Evolutionary conservation across 495 filamentous ascomycete genomes (phyloP).

Genomic region (Lophiotrema nucula): DNA sequence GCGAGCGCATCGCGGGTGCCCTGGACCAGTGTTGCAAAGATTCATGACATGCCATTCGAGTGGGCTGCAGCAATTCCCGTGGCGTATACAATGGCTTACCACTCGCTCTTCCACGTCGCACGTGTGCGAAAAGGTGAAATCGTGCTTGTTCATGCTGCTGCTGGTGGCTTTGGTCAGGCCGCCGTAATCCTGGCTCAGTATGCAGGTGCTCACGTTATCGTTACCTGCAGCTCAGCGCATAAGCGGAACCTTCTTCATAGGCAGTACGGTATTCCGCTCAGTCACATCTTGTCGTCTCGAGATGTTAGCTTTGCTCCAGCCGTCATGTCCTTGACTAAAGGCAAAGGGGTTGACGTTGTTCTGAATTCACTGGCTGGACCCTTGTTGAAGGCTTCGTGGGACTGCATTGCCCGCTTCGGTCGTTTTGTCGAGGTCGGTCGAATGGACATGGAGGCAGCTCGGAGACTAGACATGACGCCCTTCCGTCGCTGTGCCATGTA

Average conservation of each 20-base stretch:
- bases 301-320: background rate
- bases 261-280: background rate
- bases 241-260: slow-evolving; percentile 5
- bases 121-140: slow-evolving; percentile 35
- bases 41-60: slow-evolving; percentile 54
- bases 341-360: slow-evolving; percentile 29
- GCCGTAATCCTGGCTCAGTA: slow-evolving; percentile 2
- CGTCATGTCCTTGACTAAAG: slow-evolving; percentile 4
- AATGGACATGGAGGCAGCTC: slow-evolving; percentile 47
- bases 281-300: background rate
- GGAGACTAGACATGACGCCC: slow-evolving; percentile 15
- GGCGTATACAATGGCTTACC: slow-evolving; percentile 58
- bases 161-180: slow-evolving; percentile 8
- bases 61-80: slow-evolving; percentile 57
- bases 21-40: slow-evolving; percentile 4
- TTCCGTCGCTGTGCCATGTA: slow-evolving; percentile 9
- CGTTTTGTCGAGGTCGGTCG: slow-evolving; percentile 35
- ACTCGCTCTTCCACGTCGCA: slow-evolving; percentile 48
- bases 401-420: slow-evolving; percentile 4
- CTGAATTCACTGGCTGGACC: slow-evolving; percentile 24
- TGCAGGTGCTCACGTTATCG: slow-evolving; percentile 7
- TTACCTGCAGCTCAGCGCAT: background rate
- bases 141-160: slow-evolving; percentile 16
- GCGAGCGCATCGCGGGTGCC: background rate
- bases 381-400: slow-evolving; percentile 15